phyloP scores from a whole-genome alignment of 1,284 basidiomycete species.

The Boletus semigastroideus region DNA sequence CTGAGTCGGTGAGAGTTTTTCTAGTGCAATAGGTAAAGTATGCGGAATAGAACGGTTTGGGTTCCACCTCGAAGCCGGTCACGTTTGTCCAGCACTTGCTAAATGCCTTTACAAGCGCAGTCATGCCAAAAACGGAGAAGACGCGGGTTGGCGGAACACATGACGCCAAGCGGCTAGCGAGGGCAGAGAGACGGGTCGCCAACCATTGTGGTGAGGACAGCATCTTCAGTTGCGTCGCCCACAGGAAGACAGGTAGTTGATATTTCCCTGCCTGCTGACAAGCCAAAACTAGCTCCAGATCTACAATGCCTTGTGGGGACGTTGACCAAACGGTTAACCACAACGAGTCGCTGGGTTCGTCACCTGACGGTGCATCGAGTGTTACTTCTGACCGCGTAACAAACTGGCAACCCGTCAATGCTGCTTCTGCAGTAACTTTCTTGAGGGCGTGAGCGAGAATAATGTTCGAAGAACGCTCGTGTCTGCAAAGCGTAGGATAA shows the following conservation, averaged over 20 bases:
- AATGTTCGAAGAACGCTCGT: conserved; percentile 52
- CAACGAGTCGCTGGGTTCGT: conserved; percentile 32
- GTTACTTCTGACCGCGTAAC: conserved; percentile 35
- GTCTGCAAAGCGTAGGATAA: conserved; percentile 41
- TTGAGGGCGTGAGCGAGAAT: conserved; percentile 52
- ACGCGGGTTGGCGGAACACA: conserved; percentile 49
- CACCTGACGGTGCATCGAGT: conserved; percentile 10
- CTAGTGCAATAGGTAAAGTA: conserved; percentile 55
- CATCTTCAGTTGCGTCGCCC: conserved; percentile 38
- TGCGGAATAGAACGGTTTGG: conserved; percentile 61
- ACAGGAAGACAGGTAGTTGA: conserved; percentile 53
- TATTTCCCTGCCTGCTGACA: conserved; percentile 45
- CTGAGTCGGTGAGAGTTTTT: conserved; percentile 38
- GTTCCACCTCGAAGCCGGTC: conserved; percentile 45
- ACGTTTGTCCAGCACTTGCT: conserved; percentile 49
- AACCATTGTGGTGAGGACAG: conserved; percentile 37
- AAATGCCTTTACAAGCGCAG: conserved; percentile 49
- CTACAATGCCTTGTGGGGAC: conserved; percentile 28
- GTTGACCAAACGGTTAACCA: conserved; percentile 54
- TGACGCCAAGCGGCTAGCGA: conserved; percentile 37
- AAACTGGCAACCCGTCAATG: conserved; percentile 40
- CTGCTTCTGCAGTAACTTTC: conserved; percentile 39
- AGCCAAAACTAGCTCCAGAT: conserved; percentile 48
- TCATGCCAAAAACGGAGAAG: conserved; percentile 66
- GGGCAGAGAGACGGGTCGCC: conserved; percentile 33